phyloP scores from a whole-genome alignment of 192 early-diverging fungal species.

The Dissophora ornata region DNA sequence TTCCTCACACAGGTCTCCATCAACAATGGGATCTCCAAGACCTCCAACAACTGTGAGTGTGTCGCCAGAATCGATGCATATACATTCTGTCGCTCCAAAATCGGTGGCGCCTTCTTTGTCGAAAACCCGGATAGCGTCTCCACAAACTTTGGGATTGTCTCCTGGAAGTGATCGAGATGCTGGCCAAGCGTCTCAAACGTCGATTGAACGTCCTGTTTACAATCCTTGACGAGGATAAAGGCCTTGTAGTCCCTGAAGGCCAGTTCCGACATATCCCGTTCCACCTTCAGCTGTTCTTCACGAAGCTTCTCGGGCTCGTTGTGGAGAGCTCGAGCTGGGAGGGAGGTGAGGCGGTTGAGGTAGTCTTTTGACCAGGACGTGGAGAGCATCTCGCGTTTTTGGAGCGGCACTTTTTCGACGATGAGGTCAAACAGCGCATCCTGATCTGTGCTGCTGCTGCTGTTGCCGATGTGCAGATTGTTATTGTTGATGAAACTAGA shows the following conservation, averaged over 20 bases:
- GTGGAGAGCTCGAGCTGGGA: constrained; percentile 68
- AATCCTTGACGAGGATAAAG: constrained; percentile 73
- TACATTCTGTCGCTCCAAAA: constrained; percentile 54
- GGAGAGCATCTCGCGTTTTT: constrained; percentile 51
- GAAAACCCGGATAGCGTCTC: constrained; percentile 60
- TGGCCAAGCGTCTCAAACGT: constrained; percentile 61
- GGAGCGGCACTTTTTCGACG: constrained; percentile 34
- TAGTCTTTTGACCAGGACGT: constrained; percentile 69
- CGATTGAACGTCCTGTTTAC: constrained; percentile 60
- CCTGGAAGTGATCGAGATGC: constrained; percentile 59
- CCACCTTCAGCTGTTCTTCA: constrained; percentile 64
- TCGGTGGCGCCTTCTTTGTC: constrained; percentile 31
- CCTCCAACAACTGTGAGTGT: constrained; percentile 68
- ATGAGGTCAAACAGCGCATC: constrained; percentile 37
- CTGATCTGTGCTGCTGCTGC: constrained; percentile 26
- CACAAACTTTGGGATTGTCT: constrained; percentile 62
- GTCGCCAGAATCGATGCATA: constrained; percentile 64
- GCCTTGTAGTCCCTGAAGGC: constrained; percentile 75
- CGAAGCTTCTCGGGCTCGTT: constrained; percentile 65
- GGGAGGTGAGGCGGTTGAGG: constrained; percentile 69
- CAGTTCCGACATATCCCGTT: constrained; percentile 70
- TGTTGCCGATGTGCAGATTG: not conserved
- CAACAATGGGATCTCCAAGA: constrained; percentile 83
- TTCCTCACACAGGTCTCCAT: constrained; percentile 86
- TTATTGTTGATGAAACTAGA: not conserved